A percentile compares a stretch with the other conserved stretches of the same genome.
Evolutionary conservation across 116 monocot genomes (phyloP).

Genomic region (Phalaenopsis hybrid): DNA sequence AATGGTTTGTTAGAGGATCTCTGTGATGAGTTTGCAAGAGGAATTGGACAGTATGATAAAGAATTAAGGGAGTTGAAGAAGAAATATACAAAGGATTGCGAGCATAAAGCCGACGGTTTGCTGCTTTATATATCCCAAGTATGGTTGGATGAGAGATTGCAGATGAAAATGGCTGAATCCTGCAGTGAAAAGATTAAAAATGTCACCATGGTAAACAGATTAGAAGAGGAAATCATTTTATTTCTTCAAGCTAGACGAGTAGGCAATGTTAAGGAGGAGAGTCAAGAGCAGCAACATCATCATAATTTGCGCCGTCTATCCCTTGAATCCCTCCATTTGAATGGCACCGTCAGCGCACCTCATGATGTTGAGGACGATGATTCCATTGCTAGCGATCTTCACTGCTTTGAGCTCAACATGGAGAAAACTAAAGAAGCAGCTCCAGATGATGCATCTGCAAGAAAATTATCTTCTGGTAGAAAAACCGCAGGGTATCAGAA

Average conservation of each 20-base stretch:
- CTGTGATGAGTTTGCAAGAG: slow-evolving; percentile 85
- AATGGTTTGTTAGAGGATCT: slow-evolving; percentile 61
- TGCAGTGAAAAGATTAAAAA: slow-evolving; percentile 35
- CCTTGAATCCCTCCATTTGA: slow-evolving; percentile 73
- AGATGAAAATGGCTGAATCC: slow-evolving; percentile 59
- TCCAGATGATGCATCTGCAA: slow-evolving; percentile 2
- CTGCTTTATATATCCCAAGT: slow-evolving; percentile 70
- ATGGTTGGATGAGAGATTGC: slow-evolving; percentile 73
- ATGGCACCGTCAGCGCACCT: slow-evolving; percentile 65
- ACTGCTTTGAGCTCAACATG: slow-evolving; percentile 82
- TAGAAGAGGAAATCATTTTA: slow-evolving; percentile 51
- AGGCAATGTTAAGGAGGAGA: slow-evolving; percentile 17
- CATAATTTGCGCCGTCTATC: slow-evolving; percentile 48
- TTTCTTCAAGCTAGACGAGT: slow-evolving; percentile 45
- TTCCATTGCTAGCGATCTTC: slow-evolving; percentile 66
- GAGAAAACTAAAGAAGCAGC: slow-evolving; percentile 5
- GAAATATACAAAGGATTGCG: slow-evolving; percentile 26
- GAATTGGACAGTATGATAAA: slow-evolving; percentile 59
- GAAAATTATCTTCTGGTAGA: background rate
- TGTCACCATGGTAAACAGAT: slow-evolving; percentile 29
- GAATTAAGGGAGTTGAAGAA: slow-evolving; percentile 58
- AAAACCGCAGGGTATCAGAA: background rate
- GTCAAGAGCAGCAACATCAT: slow-evolving; percentile 6
- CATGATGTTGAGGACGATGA: slow-evolving; percentile 71
- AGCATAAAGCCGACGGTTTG: slow-evolving; percentile 35